These are phyloP conservation scores for Aspergillus affinis DNA, from an alignment of 495 filamentous ascomycete species.

Conservation along the genomic window DNA sequence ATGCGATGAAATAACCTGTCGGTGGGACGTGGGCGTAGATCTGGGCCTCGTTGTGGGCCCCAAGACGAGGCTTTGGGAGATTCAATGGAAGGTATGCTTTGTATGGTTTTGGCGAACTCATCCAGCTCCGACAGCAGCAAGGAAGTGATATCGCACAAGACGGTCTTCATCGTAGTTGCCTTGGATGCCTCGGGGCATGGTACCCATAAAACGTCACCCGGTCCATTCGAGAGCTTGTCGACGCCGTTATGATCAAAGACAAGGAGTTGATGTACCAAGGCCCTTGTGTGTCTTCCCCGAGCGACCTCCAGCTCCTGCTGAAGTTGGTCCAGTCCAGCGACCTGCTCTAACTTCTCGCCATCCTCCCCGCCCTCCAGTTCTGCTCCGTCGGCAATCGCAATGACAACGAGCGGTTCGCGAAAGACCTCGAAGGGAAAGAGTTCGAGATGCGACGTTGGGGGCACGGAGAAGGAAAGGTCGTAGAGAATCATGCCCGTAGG, in stretches of 20 bases:
- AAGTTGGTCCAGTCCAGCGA: constrained; percentile 57
- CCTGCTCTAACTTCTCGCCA: constrained; percentile 21
- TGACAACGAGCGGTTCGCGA: constrained; percentile 73
- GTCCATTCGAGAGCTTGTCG: constrained; percentile 40
- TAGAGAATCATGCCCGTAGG: constrained; percentile 87
- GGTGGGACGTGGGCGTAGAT: constrained; percentile 44
- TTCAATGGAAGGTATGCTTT: constrained; percentile 75
- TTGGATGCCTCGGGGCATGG: constrained; percentile 69
- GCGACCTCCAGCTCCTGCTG: constrained; percentile 59
- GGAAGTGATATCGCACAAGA: constrained; percentile 89
- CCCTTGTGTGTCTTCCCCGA: constrained; percentile 66
- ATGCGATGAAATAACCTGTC: constrained; percentile 60
- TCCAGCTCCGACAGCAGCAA: constrained; percentile 83
- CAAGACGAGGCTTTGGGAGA: constrained; percentile 61
- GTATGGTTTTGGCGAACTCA: constrained; percentile 78
- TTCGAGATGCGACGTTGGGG: constrained; percentile 72
- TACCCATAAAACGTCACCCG: constrained; percentile 62
- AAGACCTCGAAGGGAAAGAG: constrained; percentile 84
- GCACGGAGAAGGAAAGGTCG: constrained; percentile 77
- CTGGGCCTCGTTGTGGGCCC: constrained; percentile 46
- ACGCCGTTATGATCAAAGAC: constrained; percentile 68
- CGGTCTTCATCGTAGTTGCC: constrained; percentile 88
- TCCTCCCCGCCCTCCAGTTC: constrained; percentile 50
- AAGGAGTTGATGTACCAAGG: constrained; percentile 73
- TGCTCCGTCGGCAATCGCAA: constrained; percentile 74